These are phyloP conservation scores for Penicilliopsis zonata DNA, from an alignment of 495 filamentous ascomycete genomes.

Conservation along the genomic window DNA sequence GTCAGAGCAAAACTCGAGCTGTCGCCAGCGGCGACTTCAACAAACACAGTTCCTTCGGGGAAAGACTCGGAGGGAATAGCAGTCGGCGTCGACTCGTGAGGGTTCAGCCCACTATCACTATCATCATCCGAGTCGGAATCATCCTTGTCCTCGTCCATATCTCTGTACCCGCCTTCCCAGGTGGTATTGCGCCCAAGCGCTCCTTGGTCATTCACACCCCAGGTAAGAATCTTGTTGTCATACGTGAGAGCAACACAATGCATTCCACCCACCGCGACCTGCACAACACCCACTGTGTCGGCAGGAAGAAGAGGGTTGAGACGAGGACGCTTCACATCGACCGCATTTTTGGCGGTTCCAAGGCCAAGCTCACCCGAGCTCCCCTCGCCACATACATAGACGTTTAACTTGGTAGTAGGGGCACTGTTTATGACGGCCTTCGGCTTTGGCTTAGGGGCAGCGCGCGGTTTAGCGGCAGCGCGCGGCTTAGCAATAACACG, in stretches of 20 bases:
- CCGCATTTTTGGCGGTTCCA: slow-evolving; percentile 44
- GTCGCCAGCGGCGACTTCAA: slow-evolving; percentile 50
- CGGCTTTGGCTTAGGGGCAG: slow-evolving; percentile 9
- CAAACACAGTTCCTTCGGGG: slow-evolving; percentile 42
- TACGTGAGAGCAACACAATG: slow-evolving; percentile 48
- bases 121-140: slow-evolving; percentile 41
- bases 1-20: slow-evolving; percentile 55
- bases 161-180: slow-evolving; percentile 51
- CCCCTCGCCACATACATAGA: slow-evolving; percentile 59
- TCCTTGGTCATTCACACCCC: slow-evolving; percentile 60
- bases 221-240: slow-evolving; percentile 51
- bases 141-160: slow-evolving; percentile 44
- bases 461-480: slow-evolving; percentile 9
- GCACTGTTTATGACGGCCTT: slow-evolving; percentile 33
- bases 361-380: slow-evolving; percentile 57
- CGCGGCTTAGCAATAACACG: slow-evolving; percentile 15
- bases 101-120: slow-evolving; percentile 44
- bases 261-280: slow-evolving; percentile 54
- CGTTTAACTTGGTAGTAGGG: slow-evolving; percentile 39
- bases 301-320: slow-evolving; percentile 45
- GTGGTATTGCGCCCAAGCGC: slow-evolving; percentile 49
- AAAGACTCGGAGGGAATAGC: slow-evolving; percentile 40
- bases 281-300: slow-evolving; percentile 49
- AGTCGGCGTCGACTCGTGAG: slow-evolving; percentile 44
- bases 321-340: slow-evolving; percentile 58